Evolutionary conservation across 345 rosid species (phyloP).

Genomic region (Draba incana): DNA sequence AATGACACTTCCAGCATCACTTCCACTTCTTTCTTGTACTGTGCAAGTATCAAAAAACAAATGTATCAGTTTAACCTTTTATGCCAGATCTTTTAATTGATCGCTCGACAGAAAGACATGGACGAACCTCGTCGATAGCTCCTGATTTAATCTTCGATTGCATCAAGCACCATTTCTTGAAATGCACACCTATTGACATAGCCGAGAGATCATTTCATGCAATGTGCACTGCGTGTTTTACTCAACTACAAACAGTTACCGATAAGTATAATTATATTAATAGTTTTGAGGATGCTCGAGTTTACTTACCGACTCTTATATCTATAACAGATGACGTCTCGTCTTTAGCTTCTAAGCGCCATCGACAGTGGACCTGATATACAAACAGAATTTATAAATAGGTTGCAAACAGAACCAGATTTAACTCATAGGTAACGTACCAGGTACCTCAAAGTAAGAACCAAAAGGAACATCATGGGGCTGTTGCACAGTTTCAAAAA

Average conservation of each 20-base stretch:
- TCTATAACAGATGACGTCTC: slow-evolving; percentile 63
- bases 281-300: not conserved
- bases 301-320: slow-evolving; percentile 82
- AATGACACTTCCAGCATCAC: slow-evolving; percentile 65
- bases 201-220: slow-evolving; percentile 15
- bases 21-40: slow-evolving; percentile 93
- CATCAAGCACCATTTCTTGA: slow-evolving; percentile 98
- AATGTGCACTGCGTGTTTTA: slow-evolving; percentile 17
- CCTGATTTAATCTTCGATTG: slow-evolving; percentile 91
- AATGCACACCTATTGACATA: slow-evolving; percentile 75
- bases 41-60: slow-evolving; percentile 12
- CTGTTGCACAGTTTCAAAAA: slow-evolving; percentile 95
- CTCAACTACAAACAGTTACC: not conserved
- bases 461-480: slow-evolving; percentile 99
- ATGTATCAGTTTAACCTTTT: slow-evolving; percentile 4
- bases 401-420: slow-evolving; percentile 16
- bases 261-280: too few species aligned
- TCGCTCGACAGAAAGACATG: not conserved
- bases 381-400: slow-evolving; percentile 26
- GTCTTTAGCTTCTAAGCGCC: slow-evolving; percentile 68
- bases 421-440: slow-evolving; percentile 39
- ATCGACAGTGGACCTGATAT: slow-evolving; percentile 81
- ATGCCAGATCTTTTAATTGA: not conserved
- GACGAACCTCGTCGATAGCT: slow-evolving; percentile 78
- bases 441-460: slow-evolving; percentile 86